Evolutionary conservation across 805 yeast genomes (phyloP), one percentile per base, ranked within the genome.

Genomic region (Yarrowia deformans): DNA sequence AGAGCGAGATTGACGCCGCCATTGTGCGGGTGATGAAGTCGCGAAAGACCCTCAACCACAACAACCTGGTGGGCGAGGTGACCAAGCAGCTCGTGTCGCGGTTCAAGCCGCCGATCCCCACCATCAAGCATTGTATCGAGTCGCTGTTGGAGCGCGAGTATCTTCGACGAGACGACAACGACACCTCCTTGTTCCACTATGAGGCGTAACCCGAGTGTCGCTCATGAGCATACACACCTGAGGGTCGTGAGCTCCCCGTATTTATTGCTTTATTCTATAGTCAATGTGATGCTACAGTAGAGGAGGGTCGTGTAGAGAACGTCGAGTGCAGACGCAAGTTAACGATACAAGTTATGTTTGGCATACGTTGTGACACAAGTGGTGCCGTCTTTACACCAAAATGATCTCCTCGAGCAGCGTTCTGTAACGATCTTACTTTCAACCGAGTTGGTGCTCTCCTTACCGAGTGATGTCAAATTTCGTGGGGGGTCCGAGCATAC

Each of bases 11-110:
- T 2, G 95, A 91, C 75, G 97, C 97, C 0, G 95, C 96, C 0
- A 84, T 93, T 69, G 97, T 93, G 6, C 83, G 97, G 66, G 86
- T 89, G n/a, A 88, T 93, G 94, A 93, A 93, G 79, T 70, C 91
- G 0, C 81, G 93, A 42, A 88, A 87, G 72, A 78, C 82, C 0
- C 73, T 89, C 68, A 81, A 77, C 34, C 94, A 90, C 75, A 87
- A 86, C 72, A 88, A 88, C 48, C 81, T 93, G 67, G 80, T 90
- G n/a, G 84, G 83, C 42, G 93, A 88, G 73, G 85, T 88, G 5
- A 82, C 88, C 29, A 83, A 84, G 63, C 90, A 86, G 71, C 80
- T 92, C 60, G 77, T 81, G 29, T 80, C 82, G 48, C 80, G 95
- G 70, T 93, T 93, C 77, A 84, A 84, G 64, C 93, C 97, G 1